Percentiles rank a stretch among this genome's conserved stretches.
phyloP scores from a whole-genome alignment of 2,329 filamentous ascomycete species.

The Calonectria pauciramosa region DNA sequence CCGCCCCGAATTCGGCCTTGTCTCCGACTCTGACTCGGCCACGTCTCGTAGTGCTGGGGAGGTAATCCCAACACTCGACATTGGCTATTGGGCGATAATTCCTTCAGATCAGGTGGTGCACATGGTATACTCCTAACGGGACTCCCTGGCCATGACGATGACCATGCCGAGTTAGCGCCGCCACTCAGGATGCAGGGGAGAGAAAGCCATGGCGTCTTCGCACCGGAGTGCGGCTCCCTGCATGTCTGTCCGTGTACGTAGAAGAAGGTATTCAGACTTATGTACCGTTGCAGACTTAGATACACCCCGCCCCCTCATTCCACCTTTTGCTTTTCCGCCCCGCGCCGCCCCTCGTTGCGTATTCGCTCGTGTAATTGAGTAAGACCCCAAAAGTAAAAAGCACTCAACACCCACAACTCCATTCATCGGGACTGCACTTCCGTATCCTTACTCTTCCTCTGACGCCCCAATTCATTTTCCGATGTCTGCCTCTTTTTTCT shows the following conservation, averaged over 20 bases:
- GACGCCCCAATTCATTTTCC: slow-evolving; percentile 5
- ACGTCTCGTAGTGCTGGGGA: background rate
- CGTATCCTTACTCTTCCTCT: background rate
- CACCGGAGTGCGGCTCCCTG: background rate
- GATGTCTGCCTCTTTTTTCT: slow-evolving; percentile 62
- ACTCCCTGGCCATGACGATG: background rate
- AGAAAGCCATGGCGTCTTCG: slow-evolving; percentile 12
- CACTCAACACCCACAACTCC: slow-evolving; percentile 11
- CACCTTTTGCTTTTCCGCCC: slow-evolving; percentile 22
- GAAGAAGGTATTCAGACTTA: slow-evolving; percentile 9
- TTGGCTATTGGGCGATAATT: slow-evolving; percentile 12
- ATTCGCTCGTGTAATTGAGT: background rate
- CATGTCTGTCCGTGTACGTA: background rate
- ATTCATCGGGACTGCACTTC: slow-evolving; percentile 23
- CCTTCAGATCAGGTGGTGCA: slow-evolving; percentile 7
- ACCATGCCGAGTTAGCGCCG: slow-evolving; percentile 20
- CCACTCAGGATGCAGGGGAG: background rate
- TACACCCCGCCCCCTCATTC: slow-evolving; percentile 25
- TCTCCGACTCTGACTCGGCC: slow-evolving; percentile 20
- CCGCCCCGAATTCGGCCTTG: slow-evolving; percentile 21
- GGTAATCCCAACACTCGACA: background rate
- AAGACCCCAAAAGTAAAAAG: slow-evolving; percentile 12
- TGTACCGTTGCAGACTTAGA: background rate
- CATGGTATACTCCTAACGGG: background rate
- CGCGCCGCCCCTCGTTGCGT: slow-evolving; percentile 2